Conservation (phyloP, 2,329 filamentous ascomycete genomes). For the Diplocarpon mali region DNA sequence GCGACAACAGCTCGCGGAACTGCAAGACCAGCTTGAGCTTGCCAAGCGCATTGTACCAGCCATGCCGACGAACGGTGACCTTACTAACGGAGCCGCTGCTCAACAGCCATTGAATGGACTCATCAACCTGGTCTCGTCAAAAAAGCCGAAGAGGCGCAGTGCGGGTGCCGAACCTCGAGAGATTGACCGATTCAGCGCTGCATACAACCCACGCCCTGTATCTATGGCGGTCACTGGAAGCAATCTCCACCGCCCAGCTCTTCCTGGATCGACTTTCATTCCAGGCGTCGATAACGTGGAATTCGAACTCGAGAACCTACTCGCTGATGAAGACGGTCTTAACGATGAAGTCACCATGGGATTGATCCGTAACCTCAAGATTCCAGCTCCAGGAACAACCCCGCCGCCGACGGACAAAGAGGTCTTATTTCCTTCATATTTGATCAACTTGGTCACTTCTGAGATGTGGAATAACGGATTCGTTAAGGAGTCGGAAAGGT, state of each 20-base stretch:
- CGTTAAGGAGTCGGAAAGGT: constrained; percentile 97
- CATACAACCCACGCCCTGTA: constrained; percentile 88
- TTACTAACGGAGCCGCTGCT: constrained; percentile 49
- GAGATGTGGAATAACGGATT: constrained; percentile 99
- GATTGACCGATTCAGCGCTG: constrained; percentile 78
- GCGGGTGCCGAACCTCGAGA: constrained; percentile 78
- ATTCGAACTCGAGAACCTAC: constrained; percentile 82
- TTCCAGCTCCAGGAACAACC: constrained; percentile 75
- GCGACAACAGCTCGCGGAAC: constrained; percentile 75
- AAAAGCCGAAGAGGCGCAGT: constrained; percentile 92
- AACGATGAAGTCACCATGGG: constrained; percentile 97
- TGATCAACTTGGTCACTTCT: constrained; percentile 97
- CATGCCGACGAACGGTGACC: constrained; percentile 59
- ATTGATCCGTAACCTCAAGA: constrained; percentile 91
- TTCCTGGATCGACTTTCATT: constrained; percentile 67
- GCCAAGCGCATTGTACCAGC: constrained; percentile 54
- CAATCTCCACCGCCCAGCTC: constrained; percentile 53
- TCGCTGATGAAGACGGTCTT: constrained; percentile 89
- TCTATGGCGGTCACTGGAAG: constrained; percentile 79
- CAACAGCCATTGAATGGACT: constrained; percentile 58
- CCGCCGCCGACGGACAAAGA: constrained; percentile 96
- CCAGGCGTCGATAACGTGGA: constrained; percentile 84
- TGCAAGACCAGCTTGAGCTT: constrained; percentile 85
- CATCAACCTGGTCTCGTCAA: constrained; percentile 93
- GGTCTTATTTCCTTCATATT: constrained; percentile 94